These are phyloP conservation scores for Ogataea nitratoaversa DNA, from an alignment of 805 yeast species.

Conservation along the genomic window DNA sequence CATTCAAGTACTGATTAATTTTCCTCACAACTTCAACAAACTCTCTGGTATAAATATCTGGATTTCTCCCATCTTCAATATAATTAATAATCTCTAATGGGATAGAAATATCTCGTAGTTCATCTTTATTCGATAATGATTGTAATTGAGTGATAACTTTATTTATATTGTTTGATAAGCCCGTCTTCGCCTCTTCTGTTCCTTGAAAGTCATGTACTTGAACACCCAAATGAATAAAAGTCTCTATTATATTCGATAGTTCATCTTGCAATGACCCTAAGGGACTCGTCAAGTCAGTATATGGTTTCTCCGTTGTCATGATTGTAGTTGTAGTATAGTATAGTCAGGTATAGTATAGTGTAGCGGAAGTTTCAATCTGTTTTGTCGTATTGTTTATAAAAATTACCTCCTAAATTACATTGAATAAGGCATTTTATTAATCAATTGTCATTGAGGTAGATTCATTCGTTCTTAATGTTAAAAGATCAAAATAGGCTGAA, in stretches of 20 bases:
- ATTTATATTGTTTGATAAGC: slow-evolving; percentile 41
- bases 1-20: slow-evolving; percentile 82
- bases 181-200: slow-evolving; percentile 71
- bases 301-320: slow-evolving; percentile 31
- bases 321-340: too few relatives aligned
- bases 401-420: too few relatives aligned
- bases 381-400: too few relatives aligned
- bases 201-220: slow-evolving; percentile 93
- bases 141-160: slow-evolving; percentile 37
- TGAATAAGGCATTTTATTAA: too few relatives aligned
- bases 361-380: too few relatives aligned
- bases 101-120: slow-evolving; percentile 41
- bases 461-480: too few relatives aligned
- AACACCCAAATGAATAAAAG: slow-evolving; percentile 84
- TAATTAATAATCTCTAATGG: slow-evolving; percentile 87
- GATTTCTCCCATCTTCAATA: slow-evolving; percentile 94
- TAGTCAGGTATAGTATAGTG: too few relatives aligned
- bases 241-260: slow-evolving; percentile 59
- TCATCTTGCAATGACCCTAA: slow-evolving; percentile 32
- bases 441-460: too few relatives aligned
- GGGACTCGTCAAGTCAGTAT: slow-evolving; percentile 20
- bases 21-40: slow-evolving; percentile 91
- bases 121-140: slow-evolving; percentile 28
- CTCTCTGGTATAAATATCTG: slow-evolving; percentile 95
- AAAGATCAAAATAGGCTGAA: too few relatives aligned